Evolutionary conservation across 2,329 filamentous ascomycete genomes (phyloP), one percentile per base, ranked within the genome.

Genomic region (Cryoendolithus antarcticus): DNA sequence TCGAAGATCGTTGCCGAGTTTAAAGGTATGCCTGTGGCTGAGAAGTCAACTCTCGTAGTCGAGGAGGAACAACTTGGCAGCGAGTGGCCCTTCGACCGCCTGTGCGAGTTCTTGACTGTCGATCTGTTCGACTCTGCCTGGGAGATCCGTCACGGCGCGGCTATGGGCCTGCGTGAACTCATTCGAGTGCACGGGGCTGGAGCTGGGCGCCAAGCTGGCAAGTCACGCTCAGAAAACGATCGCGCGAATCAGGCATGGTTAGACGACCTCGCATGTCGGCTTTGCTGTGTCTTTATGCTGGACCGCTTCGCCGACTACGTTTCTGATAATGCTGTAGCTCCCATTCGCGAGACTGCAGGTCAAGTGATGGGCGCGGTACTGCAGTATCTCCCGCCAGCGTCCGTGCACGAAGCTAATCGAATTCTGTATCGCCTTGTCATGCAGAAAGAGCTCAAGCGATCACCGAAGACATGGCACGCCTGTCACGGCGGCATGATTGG

Each of bases 401-500:
- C 85, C 3, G 89, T 98, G 15, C 75, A 89, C 51, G 75, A 79
- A 39, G 83, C 93, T 30, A 96, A 96, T 59, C 74, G 71, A 34
- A 81, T 93, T 32, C 71, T 98, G 4, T 82, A 91, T 53, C 76
- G 82, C 30, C 82, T 98, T 66, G 86, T 96, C 30, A 91, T 94
- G 77, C 86, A 95, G 57, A 77, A 80, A 32, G 84, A 93, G 49
- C 66, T 91, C 13, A 74, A 77, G 30, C 66, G 88, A 15, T 77
- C 80, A 15, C 75, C 74, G 27, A 78, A 82, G 9, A 72, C 86
- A 24, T 98, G 91, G 91, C 86, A 93, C 43, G 83, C 95, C 30
- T 94, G 88, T 53, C 93, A 98, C 59, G 91, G 91, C 48, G 91
- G 91, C 45, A 98, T 98, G 91, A 88, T 96, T 34, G 91, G 91